These are phyloP conservation scores for Clarireedia hainanense DNA, from an alignment of 2,329 filamentous ascomycete genomes.

Conservation along the genomic window DNA sequence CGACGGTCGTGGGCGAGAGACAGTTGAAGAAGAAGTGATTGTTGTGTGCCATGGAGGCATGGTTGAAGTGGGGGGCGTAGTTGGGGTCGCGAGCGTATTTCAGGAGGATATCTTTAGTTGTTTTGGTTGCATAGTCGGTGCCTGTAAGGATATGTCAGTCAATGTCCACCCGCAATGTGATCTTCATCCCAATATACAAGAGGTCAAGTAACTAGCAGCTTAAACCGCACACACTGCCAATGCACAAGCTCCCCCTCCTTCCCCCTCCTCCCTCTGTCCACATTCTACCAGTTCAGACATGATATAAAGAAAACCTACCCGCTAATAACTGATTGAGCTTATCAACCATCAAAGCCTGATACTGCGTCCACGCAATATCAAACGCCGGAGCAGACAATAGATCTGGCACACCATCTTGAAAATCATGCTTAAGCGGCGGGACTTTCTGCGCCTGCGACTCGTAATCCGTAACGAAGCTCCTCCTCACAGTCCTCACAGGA, in stretches of 20 bases:
- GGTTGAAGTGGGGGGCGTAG: slow-evolving; percentile 80
- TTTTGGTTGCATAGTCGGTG: slow-evolving; percentile 15
- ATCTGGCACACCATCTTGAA: slow-evolving; percentile 50
- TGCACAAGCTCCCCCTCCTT: no score
- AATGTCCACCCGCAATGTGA: neutral
- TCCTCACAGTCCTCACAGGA: neutral
- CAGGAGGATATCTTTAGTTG: slow-evolving; percentile 59
- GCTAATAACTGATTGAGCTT: slow-evolving; percentile 68
- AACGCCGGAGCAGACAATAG: slow-evolving; percentile 65
- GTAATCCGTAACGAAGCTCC: neutral
- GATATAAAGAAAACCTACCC: slow-evolving; percentile 45
- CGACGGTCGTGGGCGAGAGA: slow-evolving; percentile 32
- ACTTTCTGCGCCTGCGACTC: slow-evolving; percentile 19
- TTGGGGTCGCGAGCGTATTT: slow-evolving; percentile 71
- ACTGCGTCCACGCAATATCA: slow-evolving; percentile 71
- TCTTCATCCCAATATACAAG: no score
- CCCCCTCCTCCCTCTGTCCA: neutral
- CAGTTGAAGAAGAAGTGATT: slow-evolving; percentile 73
- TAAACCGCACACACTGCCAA: no score
- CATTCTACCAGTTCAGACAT: neutral
- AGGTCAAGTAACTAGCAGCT: no score
- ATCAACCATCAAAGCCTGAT: slow-evolving; percentile 66
- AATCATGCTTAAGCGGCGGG: slow-evolving; percentile 40
- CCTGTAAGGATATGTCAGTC: slow-evolving; percentile 15
- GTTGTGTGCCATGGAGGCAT: slow-evolving; percentile 94